Evolutionary conservation across 768 basidiomycete genomes (phyloP), one percentile per base, ranked within the genome.

Genomic region (Zangia roseola): DNA sequence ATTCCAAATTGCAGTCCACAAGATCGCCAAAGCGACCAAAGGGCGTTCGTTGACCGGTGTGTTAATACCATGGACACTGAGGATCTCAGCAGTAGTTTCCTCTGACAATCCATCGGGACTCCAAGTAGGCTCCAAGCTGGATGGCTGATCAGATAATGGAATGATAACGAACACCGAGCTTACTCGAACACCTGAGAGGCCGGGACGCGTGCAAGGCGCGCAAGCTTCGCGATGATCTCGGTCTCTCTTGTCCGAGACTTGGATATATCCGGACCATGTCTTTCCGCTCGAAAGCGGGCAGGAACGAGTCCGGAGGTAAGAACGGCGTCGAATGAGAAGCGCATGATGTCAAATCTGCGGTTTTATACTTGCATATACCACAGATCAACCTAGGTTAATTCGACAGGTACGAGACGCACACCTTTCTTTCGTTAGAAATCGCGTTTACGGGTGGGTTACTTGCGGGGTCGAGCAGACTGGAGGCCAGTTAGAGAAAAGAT

Each of bases 1-100:
- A 40, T 71, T 70, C 58, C 59, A 61, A 14, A 71, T n/a, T 13
- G 69, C 70, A 25, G 54, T 56, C 57, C 64, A 68, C 21, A 70
- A 46, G 19, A 68, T 45, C n/a, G 45, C 36, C 40, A 71, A 34
- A 3, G 59, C 58, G 3, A 60, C 65, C 39, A 67, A 50, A 39
- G 67, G 60, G 21, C 67, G 69, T 40, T 70, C 69, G 21, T 40
- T 57, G 5, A 70, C 60, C 0, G 69, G 59, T 40, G 49, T 51
- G 24, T 69, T 69, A 19, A 54, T 47, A 28, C 68, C 68, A 50
- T 64, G 53, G 19, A 30, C 46, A 8, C 49, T 31, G 26, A 71
- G 58, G 9, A 45, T 45, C 35, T 58, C 44, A 0, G 55, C 35
- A 38, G 58, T 56, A 2, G 10, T 34, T 31, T 61, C 59, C 31